Base-by-base conservation (phyloP, 805 yeast genomes). In the Yarrowia alimentaria region DNA sequence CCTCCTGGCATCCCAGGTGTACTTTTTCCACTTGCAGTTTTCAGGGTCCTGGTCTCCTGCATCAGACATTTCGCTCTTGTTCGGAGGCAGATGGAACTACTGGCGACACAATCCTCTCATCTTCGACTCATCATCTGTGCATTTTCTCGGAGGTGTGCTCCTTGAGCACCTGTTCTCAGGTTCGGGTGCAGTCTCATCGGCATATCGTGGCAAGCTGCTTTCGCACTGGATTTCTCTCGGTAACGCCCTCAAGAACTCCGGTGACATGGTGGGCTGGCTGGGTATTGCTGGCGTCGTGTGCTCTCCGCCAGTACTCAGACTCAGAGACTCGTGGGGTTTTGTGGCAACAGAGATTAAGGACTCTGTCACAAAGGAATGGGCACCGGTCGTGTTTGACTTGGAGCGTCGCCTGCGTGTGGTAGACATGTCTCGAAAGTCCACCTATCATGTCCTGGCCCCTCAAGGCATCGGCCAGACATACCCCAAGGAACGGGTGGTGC, bases 251-350 rank as follows among this genome's bases (percentile, higher is more conserved):
- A 93, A 87, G 60, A 78, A 77, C 54, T 69, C 78, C 22, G 98
- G 98, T 43, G 95, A 91, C 63, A 87, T 88, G 90, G 90, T 89
- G 0, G 82, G 93, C 22, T 91, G 97, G 97, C 69, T 88, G 18
- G 95, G 96, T 0, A 80, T 91, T 57, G 87, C 96, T 1, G 81
- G 93, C 0, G 74, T 84, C 1, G 74, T 90, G 1, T 83, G 95
- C 60, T 85, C 95, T 0, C 78, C 83, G 51, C 95, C 96, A 0
- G 73, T 91, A 1, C 68, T 91, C 53, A 75, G 98, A 57, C 70
- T 91, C 37, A 69, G 76, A 20, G 75, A 77, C 50, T 75, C 90
- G 1, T 91, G 98, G 98, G 69, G 81, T 6, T 69, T 72, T 40
- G 85, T 89, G 4, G 76, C 84, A 11, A 74, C 76, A 16, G 76